Base-by-base conservation (phyloP, 768 basidiomycete species). In the Sporobolomyces roseus region DNA sequence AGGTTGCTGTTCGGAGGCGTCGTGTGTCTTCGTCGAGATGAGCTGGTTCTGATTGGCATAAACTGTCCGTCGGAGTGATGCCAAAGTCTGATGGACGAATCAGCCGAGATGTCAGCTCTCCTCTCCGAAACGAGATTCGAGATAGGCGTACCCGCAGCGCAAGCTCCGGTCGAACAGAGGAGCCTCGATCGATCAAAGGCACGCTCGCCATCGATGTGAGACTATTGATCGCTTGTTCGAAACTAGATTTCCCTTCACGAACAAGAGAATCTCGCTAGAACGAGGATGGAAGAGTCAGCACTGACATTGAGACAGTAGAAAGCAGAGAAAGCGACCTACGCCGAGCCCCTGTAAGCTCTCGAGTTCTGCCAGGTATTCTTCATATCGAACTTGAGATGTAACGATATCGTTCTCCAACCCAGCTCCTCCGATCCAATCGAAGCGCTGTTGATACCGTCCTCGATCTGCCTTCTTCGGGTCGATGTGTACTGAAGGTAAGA, bases 391-490 rank as follows among this genome's bases (percentile, higher is more conserved):
- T 29, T 13, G 36, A 3, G 54, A 56, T 32, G n/a, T 4, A 25
- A 43, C 8, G 56, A 58, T 29, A 12, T 19, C 13, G 2, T 25
- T 23, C 8, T 14, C 27, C 32, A 4, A 21, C 1, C 30, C 21
- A 7, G 58, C 7, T 21, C n/a, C n/a, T n/a, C 27, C 17, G 41
- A 71, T 54, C 65, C 65, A 71, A 23, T 33, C 48, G 48, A 61
- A 66, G 9, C 62, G 58, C 25, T 65, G 52, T 25, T 7, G 30
- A 46, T 54, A 71, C 21, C 66, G 30, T 3, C 52, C 58, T 25
- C 48, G 61, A 5, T 53, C 70, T 23, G 46, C 38, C 3, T 17
- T 50, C 6, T 51, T 32, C 2, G 23, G 29, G 5, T 51, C 38
- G 0, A 38, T 21, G 1, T 43, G 16, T 0, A 51, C n/a, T 9